Evolutionary conservation across 75 land plant genomes (phyloP).

Genomic region (Chamaecyparis obtusa): DNA sequence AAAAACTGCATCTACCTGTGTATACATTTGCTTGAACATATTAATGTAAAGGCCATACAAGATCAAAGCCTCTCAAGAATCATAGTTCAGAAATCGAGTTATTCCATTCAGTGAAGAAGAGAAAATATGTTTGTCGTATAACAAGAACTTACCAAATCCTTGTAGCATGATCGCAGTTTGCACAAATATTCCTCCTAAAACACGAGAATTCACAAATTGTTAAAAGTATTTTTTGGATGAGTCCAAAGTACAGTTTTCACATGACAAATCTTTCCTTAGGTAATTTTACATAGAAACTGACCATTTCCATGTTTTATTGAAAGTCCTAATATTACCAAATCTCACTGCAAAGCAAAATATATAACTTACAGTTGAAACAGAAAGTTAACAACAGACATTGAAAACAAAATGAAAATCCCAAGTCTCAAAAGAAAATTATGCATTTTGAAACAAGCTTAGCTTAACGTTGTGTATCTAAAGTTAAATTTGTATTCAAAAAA

Average conservation of each 20-base stretch:
- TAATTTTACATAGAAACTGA: background rate
- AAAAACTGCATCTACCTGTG: conserved; percentile 38
- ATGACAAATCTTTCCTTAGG: background rate
- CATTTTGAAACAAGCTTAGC: background rate
- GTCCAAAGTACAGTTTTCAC: background rate
- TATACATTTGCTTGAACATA: background rate
- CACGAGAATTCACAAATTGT: conserved; percentile 7
- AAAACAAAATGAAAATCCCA: background rate
- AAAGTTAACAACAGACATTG: background rate
- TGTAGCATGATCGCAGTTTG: conserved; percentile 17
- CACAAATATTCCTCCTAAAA: conserved; percentile 24
- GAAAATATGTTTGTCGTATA: background rate
- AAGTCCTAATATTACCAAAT: background rate
- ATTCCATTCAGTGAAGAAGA: background rate
- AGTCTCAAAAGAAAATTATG: background rate
- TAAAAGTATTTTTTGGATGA: background rate
- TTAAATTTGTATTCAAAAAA: background rate
- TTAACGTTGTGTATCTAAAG: background rate
- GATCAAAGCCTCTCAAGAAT: background rate
- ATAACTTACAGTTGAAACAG: background rate
- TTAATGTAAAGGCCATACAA: background rate
- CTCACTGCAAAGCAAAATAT: background rate
- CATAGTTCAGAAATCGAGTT: background rate
- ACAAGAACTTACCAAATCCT: conserved; percentile 19
- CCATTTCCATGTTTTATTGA: background rate